These are phyloP conservation scores for Geotrichum aggregatum DNA, from an alignment of 1,139 yeast genomes.

Conservation along the genomic window DNA sequence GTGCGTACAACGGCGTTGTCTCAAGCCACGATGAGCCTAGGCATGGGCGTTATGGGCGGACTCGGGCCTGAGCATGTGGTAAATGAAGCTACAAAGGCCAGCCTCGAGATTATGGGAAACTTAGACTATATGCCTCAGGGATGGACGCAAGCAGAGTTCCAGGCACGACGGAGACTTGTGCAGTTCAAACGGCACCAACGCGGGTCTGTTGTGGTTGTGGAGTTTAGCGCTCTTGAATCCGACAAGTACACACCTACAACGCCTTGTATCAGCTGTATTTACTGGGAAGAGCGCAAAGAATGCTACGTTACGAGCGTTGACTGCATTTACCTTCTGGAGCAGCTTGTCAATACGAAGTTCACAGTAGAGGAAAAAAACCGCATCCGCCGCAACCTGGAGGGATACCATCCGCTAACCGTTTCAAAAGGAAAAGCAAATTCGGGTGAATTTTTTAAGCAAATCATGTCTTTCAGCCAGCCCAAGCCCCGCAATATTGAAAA, in stretches of 20 bases:
- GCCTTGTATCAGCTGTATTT: slow-evolving; percentile 53
- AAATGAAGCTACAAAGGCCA: slow-evolving; percentile 30
- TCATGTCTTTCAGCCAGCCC: slow-evolving; percentile 64
- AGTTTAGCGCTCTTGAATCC: slow-evolving; percentile 36
- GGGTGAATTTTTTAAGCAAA: slow-evolving; percentile 50
- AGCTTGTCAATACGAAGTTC: slow-evolving; percentile 54
- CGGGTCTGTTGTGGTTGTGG: slow-evolving; percentile 37
- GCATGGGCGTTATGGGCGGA: slow-evolving; percentile 25
- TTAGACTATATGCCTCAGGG: slow-evolving; percentile 35
- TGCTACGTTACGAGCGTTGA: slow-evolving; percentile 65
- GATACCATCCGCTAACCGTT: slow-evolving; percentile 59
- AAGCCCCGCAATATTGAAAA: slow-evolving; percentile 70
- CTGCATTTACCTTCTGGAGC: slow-evolving; percentile 55
- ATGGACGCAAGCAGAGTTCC: slow-evolving; percentile 38
- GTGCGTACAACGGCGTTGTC: slow-evolving; percentile 34
- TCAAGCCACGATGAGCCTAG: slow-evolving; percentile 32
- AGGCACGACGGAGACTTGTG: slow-evolving; percentile 37
- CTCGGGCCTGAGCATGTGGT: slow-evolving; percentile 22
- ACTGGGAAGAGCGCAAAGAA: slow-evolving; percentile 52
- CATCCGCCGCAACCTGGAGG: slow-evolving; percentile 63
- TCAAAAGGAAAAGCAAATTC: slow-evolving; percentile 48
- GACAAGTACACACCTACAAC: slow-evolving; percentile 34
- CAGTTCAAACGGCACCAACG: slow-evolving; percentile 38
- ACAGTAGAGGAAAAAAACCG: slow-evolving; percentile 68
- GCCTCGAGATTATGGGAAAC: slow-evolving; percentile 37